A percentile compares a stretch with the other conserved stretches of the same genome.
Evolutionary conservation across 2,329 filamentous ascomycete species (phyloP).

Genomic region (Apiospora kogelbergensis): DNA sequence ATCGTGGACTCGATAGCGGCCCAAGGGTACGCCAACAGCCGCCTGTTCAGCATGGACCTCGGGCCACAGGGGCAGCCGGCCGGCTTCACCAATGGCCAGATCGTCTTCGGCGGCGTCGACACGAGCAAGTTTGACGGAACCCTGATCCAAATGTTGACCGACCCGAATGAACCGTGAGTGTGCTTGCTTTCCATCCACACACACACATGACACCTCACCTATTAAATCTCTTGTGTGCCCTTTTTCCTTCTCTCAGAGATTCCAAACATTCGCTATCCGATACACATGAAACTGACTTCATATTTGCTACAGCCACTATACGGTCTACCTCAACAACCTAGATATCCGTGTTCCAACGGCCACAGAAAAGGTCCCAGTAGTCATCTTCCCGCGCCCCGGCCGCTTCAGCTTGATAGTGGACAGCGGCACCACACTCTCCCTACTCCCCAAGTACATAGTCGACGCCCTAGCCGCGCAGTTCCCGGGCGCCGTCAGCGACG

Average conservation of each 20-base stretch:
- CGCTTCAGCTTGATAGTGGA: constrained; percentile 50
- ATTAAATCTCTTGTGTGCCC: no score
- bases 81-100: constrained; percentile 42
- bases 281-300: background rate
- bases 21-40: constrained; percentile 48
- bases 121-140: constrained; percentile 50
- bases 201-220: no score
- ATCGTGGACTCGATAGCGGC: constrained; percentile 50
- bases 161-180: background rate
- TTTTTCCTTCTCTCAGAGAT: constrained; percentile 36
- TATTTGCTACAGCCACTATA: constrained; percentile 25
- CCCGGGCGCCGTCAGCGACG: constrained; percentile 36
- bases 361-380: constrained; percentile 15
- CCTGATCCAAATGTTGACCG: constrained; percentile 28
- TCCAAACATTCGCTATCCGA: background rate
- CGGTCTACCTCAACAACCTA: constrained; percentile 24
- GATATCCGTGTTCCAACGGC: constrained; percentile 20
- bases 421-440: constrained; percentile 50
- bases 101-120: constrained; percentile 56
- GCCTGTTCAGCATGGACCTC: constrained; percentile 52
- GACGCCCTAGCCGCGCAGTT: constrained; percentile 43
- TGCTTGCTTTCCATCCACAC: no score
- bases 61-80: constrained; percentile 33
- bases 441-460: constrained; percentile 45
- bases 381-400: constrained; percentile 31